Evolutionary conservation across 2,329 filamentous ascomycete species (phyloP).

Genomic region (Penicillium fuscoglaucum): DNA sequence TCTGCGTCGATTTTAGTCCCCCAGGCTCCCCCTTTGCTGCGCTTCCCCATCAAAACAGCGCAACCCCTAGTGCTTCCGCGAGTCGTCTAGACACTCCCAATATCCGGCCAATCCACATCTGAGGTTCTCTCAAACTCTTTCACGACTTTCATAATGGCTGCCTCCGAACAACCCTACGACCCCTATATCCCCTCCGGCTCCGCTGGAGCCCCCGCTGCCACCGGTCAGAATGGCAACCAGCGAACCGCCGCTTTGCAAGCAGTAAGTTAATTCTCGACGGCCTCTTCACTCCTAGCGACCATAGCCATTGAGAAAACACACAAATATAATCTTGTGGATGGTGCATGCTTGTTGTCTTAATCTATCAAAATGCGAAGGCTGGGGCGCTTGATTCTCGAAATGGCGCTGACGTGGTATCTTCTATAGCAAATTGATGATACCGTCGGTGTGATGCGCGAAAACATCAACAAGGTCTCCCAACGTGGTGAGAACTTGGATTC

Average conservation of each 20-base stretch:
- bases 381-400: not conserved
- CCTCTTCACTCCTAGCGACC: not conserved
- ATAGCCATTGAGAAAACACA: not conserved
- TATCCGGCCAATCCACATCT: conserved; percentile 18
- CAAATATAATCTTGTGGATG: not conserved
- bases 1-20: not conserved
- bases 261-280: conserved; percentile 59
- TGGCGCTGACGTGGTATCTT: conserved; percentile 22
- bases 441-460: conserved; percentile 91
- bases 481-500: conserved; percentile 86
- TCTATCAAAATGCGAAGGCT: conserved; percentile 1
- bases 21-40: conserved; percentile 1
- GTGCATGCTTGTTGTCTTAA: not conserved
- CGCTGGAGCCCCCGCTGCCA: conserved; percentile 54
- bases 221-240: conserved; percentile 57
- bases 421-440: conserved; percentile 93
- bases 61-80: conserved; percentile 18
- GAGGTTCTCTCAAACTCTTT: conserved; percentile 1
- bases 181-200: conserved; percentile 78
- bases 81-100: conserved; percentile 12
- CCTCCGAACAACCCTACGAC: conserved; percentile 69
- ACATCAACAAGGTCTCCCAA: conserved; percentile 94
- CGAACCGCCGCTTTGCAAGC: conserved; percentile 76
- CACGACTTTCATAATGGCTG: conserved; percentile 49
- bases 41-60: conserved; percentile 19